phyloP scores from a whole-genome alignment of 129 eudicot genomes.

The Tanacetum coccineum region DNA sequence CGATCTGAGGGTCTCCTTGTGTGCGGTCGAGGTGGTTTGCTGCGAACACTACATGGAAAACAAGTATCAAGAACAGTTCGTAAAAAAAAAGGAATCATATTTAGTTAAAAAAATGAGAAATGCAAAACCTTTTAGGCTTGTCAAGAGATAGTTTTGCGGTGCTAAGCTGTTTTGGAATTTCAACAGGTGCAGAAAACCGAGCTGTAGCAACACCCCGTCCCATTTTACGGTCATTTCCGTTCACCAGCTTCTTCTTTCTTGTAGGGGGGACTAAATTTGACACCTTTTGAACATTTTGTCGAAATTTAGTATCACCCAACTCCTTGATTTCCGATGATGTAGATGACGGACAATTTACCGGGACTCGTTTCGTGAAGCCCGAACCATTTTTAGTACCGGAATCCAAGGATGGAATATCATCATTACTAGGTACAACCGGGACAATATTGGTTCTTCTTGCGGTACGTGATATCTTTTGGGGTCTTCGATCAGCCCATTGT shows the following conservation, averaged over 20 bases:
- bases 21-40: conserved; percentile 69
- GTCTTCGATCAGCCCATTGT: conserved; percentile 79
- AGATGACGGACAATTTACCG: conserved; percentile 33
- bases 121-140: conserved; percentile 59
- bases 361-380: too few species aligned
- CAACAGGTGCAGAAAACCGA: conserved; percentile 52
- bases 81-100: neutral
- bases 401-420: conserved; percentile 45
- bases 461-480: conserved; percentile 78
- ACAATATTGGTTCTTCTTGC: conserved; percentile 74
- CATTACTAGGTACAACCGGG: conserved; percentile 58
- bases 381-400: conserved; percentile 47
- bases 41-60: conserved; percentile 20
- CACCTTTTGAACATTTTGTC: conserved; percentile 56
- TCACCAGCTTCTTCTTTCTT: conserved; percentile 58
- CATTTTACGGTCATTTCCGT: conserved; percentile 53
- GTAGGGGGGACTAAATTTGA: conserved; percentile 51
- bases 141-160: conserved; percentile 56
- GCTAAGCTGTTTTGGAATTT: conserved; percentile 74
- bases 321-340: conserved; percentile 78
- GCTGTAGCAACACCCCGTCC: conserved; percentile 56
- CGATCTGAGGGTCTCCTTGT: conserved; percentile 80
- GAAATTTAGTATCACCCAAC: conserved; percentile 68
- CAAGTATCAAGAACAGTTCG: neutral
- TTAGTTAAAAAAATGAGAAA: neutral